Base-by-base conservation (phyloP, 2,329 filamentous ascomycete species). In the Fonsecaea monophora region DNA sequence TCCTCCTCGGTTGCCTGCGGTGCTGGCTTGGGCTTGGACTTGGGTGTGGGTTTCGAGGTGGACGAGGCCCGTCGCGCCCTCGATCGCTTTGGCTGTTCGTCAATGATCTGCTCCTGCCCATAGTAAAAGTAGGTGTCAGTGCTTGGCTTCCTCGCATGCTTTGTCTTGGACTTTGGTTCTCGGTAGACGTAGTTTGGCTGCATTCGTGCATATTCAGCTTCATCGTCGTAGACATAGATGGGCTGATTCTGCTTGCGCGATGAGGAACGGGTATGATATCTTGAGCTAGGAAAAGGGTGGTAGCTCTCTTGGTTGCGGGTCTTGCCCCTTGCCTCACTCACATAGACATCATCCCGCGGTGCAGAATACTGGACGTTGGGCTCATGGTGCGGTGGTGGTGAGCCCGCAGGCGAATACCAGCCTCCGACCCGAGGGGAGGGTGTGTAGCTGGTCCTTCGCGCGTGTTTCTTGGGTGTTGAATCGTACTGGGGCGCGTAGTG, bases 1-100 rank as follows among this genome's bases (percentile, higher is more conserved):
- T 90, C 87, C 63, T 92, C 90, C 77, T 86, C 87, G 53, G 87
- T 89, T 65, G 88, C 88, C 56, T 79, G 79, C 54, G 81, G 75
- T 6, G 79, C 67, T 13, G 76, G 69, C 12, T 75, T 62, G 12
- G 77, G 75, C 71, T 80, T 81, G 73, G 82, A 76, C 76, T 81
- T 76, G 53, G 73, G 79, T 1, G 79, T 75, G 1, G 80, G 79
- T 54, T 70, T 81, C 59, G 80, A 81, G 38, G 83, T 81, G 68
- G 84, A 83, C 34, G 86, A 86, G 70, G 85, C 81, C 70, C 82
- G 86, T 74, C 84, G 86, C 68, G 81, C 77, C 69, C 81, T 84
- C 18, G 72, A 66, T 69, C 77, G 82, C 70, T 78, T 80, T 68
- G 80, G 79, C 66, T 82, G 78, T 81, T 89, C 86, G 82, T 87